Evolutionary conservation across 192 early-diverging fungal genomes (phyloP), one percentile per base, ranked within the genome.

Genomic region (Physocladia obscura): DNA sequence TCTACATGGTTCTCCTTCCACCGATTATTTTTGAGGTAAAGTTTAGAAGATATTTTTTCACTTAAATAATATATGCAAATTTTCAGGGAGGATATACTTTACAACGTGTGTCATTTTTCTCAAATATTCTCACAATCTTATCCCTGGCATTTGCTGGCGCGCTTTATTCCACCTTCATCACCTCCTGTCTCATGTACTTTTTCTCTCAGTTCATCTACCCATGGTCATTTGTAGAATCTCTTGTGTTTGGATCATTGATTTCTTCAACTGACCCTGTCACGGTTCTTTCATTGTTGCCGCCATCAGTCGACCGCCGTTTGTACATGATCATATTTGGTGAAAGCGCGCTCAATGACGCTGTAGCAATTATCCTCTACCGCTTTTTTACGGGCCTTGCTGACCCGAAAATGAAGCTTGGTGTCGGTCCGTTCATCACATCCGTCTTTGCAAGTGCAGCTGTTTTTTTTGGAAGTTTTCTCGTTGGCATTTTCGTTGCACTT

Each of bases 291-390:
- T 76, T 87, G n/a, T 70, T 87, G 15, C 85, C 85, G 3, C 31
- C 77, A 27, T 74, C 77, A 37, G 79, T 86, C 30, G 85, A 87
- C 71, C 49, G 71, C 29, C 62, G 77, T 15, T 73, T 86, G 24
- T 87, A 87, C 78, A 87, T 87, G 78, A 49, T 87, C 47, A 87
- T 87, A 48, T 87, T 87, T 73, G 85, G 85, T n/a, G 85, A 87
- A 74, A 78, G 76, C 32, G 85, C 85, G 1, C 75, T 87, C 35
- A 87, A 87, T 67, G 85, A 87, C 59, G 85, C 85, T 34, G 85
- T 87, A 22, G 69, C 81, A 4, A 84, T 87, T 64, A 87, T 87
- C 55, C 76, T 87, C n/a, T 87, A 81, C 77, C 71, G 82, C 8
- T 87, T 87, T 73, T 87, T 87, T 60, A 78, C 81, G 13, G 68